These are phyloP conservation scores for Trichomonas vaginalis DNA, from an alignment of 208 protist genomes.

Conservation along the genomic window DNA sequence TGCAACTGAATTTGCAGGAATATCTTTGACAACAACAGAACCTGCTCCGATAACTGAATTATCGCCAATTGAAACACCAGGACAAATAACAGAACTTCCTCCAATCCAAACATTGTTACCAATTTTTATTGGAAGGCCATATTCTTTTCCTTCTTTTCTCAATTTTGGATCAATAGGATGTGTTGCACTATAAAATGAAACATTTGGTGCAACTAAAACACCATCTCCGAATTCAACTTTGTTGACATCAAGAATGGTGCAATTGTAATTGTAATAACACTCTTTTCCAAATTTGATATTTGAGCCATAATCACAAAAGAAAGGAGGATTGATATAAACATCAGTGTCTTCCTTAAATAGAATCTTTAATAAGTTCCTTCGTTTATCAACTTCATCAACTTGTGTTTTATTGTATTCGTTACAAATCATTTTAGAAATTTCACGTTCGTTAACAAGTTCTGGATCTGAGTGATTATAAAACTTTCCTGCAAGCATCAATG, in stretches of 20 bases:
- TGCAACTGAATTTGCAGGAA: conserved; percentile 53
- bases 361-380: not conserved
- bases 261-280: conserved; percentile 51
- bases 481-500: conserved; percentile 42
- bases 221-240: conserved; percentile 47
- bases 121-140: conserved; percentile 26
- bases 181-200: conserved; percentile 49
- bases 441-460: conserved; percentile 30
- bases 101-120: conserved; percentile 33
- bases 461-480: conserved; percentile 34
- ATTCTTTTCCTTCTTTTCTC: conserved; percentile 32
- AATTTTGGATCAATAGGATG: conserved; percentile 44
- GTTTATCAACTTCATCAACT: conserved; percentile 24
- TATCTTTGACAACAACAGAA: conserved; percentile 54
- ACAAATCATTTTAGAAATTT: not conserved
- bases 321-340: conserved; percentile 44
- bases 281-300: conserved; percentile 48
- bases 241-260: conserved; percentile 51
- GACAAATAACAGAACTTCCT: conserved; percentile 31
- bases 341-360: not conserved
- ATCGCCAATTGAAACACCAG: conserved; percentile 55
- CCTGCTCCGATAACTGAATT: conserved; percentile 53
- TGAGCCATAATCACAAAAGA: conserved; percentile 54
- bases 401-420: conserved; percentile 1
- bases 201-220: conserved; percentile 48